phyloP scores from a whole-genome alignment of 805 yeast species.

The Deakozyma indianensis region DNA sequence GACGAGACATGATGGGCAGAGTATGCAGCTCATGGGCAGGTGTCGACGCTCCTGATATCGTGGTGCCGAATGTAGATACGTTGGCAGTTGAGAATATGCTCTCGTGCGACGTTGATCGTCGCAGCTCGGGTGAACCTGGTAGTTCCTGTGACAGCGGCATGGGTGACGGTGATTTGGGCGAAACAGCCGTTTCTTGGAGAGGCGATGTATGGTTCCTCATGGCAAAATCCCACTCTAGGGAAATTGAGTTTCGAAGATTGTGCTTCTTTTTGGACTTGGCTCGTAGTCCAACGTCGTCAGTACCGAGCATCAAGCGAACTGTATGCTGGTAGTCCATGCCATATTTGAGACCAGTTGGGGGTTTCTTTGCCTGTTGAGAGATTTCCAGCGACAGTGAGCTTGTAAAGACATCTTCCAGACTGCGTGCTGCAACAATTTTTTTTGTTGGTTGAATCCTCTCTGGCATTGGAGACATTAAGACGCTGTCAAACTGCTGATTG shows the following conservation, averaged over 20 bases:
- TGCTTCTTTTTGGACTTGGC: not conserved
- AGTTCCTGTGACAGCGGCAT: not conserved
- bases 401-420: not conserved
- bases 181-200: not conserved
- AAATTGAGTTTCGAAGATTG: not conserved
- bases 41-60: not conserved
- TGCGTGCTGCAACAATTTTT: not conserved
- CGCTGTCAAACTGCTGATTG: not conserved
- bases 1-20: not conserved
- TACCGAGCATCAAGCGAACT: not conserved
- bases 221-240: not conserved
- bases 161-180: not conserved
- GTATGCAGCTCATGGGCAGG: not conserved
- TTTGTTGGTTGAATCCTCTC: not conserved
- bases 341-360: not conserved
- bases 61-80: not conserved
- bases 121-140: not conserved
- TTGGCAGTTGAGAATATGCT: not conserved
- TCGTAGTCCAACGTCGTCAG: not conserved
- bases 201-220: not conserved
- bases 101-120: not conserved
- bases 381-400: not conserved
- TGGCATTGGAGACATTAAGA: not conserved
- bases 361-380: not conserved
- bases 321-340: slow-evolving; percentile 2